Conservation (phyloP, 306 rosid species). For the Fragaria ananassa region DNA sequence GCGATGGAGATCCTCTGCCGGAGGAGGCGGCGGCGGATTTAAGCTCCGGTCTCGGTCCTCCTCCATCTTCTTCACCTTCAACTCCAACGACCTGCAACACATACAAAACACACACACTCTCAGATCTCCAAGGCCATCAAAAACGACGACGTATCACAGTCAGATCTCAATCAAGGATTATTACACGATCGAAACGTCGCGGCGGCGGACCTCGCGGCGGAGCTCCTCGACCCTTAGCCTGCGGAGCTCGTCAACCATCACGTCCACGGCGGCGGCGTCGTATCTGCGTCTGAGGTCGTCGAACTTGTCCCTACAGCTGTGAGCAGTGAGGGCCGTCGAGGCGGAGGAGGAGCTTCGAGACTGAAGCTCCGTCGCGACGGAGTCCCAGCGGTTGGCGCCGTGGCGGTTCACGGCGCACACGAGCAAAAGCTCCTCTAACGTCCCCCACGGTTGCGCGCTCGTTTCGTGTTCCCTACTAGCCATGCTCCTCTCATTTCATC, state of each 20-base stretch:
- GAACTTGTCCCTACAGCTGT: constrained; percentile 35
- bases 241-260: constrained; percentile 37
- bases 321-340: constrained; percentile 24
- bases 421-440: constrained; percentile 53
- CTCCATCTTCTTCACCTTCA: constrained; percentile 51
- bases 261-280: constrained; percentile 15
- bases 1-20: constrained; percentile 15
- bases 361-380: constrained; percentile 42
- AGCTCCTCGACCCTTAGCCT: constrained; percentile 50
- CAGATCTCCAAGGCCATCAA: constrained; percentile 17
- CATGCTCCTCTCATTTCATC: constrained; percentile 51
- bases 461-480: constrained; percentile 37
- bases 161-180: constrained; percentile 35
- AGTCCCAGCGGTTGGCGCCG: constrained; percentile 47
- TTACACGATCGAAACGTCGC: constrained; percentile 54
- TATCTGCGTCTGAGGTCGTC: constrained; percentile 36
- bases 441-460: constrained; percentile 51
- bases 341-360: constrained; percentile 22
- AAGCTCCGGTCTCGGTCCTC: constrained; percentile 40
- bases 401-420: constrained; percentile 53
- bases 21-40: background rate
- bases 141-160: constrained; percentile 10
- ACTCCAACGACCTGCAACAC: constrained; percentile 53
- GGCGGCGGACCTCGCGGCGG: constrained; percentile 47
- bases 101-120: constrained; percentile 13